A percentile compares a stretch with the other conserved stretches of the same genome.
These are phyloP conservation scores for Penicillium sumatraense DNA, from an alignment of 2,329 filamentous ascomycete genomes.

Conservation along the genomic window DNA sequence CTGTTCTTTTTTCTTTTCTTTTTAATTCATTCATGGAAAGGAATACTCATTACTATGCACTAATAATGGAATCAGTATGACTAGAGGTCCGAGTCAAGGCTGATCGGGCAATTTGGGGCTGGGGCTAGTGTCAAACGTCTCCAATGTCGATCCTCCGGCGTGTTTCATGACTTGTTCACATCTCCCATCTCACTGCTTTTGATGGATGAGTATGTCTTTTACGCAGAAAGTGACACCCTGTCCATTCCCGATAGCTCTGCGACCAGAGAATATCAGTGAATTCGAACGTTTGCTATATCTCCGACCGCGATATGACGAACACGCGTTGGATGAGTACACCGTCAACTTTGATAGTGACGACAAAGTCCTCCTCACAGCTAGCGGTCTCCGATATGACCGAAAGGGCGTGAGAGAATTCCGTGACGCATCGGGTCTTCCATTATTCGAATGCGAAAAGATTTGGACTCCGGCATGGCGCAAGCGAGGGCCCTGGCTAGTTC, in stretches of 20 bases:
- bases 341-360: conserved; percentile 26
- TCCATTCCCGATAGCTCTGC: conserved; percentile 27
- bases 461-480: conserved; percentile 3
- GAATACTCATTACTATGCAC: too few species aligned
- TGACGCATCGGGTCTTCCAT: conserved; percentile 32
- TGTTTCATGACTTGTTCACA: too few species aligned
- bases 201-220: not conserved
- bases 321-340: conserved; percentile 19
- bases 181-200: too few species aligned
- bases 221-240: not conserved
- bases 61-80: too few species aligned
- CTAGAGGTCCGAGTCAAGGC: too few species aligned
- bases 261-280: conserved; percentile 28
- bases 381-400: conserved; percentile 29
- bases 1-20: too few species aligned
- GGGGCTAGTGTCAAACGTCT: too few species aligned
- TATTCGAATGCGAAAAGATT: conserved; percentile 30
- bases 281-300: conserved; percentile 27
- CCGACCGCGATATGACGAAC: conserved; percentile 22
- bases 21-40: too few species aligned
- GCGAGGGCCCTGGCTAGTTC: conserved; percentile 25
- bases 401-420: conserved; percentile 33
- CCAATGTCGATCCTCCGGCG: too few species aligned
- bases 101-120: too few species aligned
- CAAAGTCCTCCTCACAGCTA: conserved; percentile 28